Percentiles rank a stretch among this genome's conserved stretches.
These are phyloP conservation scores for Ehretia macrophylla DNA, from an alignment of 257 asterid species.

Conservation along the genomic window DNA sequence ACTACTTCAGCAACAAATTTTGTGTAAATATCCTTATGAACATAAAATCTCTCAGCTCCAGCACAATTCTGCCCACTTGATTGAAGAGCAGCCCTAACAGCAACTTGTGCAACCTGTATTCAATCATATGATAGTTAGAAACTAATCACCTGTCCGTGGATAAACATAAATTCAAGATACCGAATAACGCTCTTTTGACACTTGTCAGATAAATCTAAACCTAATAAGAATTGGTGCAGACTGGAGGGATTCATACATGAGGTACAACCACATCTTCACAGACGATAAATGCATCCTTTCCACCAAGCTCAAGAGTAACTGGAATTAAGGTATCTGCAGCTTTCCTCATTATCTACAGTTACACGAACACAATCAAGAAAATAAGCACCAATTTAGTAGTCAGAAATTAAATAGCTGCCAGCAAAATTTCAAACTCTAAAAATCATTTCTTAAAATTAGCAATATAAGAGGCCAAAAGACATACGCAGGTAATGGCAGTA, in stretches of 20 bases:
- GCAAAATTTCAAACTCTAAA: conserved; percentile 1
- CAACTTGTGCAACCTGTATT: conserved; percentile 90
- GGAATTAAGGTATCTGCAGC: conserved; percentile 90
- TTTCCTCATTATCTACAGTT: conserved; percentile 77
- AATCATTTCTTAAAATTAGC: neutral
- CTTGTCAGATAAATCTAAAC: conserved; percentile 18
- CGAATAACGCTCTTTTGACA: conserved; percentile 1
- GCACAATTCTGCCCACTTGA: conserved; percentile 99
- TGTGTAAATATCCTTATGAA: conserved; percentile 75
- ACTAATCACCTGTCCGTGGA: neutral
- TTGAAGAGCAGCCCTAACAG: conserved; percentile 92
- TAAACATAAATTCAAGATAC: neutral
- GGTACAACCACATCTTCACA: conserved; percentile 91
- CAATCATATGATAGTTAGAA: conserved; percentile 11
- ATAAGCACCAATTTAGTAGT: conserved; percentile 4
- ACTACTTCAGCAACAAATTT: conserved; percentile 87
- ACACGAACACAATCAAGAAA: neutral
- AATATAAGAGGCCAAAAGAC: neutral
- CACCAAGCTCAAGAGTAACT: conserved; percentile 97
- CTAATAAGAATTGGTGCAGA: conserved; percentile 10
- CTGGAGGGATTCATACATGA: conserved; percentile 50
- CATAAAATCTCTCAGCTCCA: conserved; percentile 97
- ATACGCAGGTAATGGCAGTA: too few species aligned
- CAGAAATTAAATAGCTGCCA: neutral
- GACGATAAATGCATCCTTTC: conserved; percentile 96